Evolutionary conservation across 345 rosid species (phyloP), one percentile per base, ranked within the genome.

Genomic region (Raphanus sativus): DNA sequence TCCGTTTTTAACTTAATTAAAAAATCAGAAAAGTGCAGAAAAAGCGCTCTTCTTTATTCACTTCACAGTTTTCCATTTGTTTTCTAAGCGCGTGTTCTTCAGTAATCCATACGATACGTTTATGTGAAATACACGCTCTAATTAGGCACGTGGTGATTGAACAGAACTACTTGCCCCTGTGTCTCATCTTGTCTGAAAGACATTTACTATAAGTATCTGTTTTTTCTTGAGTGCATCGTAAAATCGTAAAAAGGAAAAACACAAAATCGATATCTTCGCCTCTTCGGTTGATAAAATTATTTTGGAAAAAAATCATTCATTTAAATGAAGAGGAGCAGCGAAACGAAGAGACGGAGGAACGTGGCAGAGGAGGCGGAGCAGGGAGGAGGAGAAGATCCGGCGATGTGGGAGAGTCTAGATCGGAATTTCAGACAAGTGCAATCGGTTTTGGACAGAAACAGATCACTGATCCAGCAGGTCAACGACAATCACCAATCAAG

Each of bases 401-500:
- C 82, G 84, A 87, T 85, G 61, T 91, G 97, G 96, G 80, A 78
- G 8, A 68, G 79, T 2, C 79, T 91, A 62, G 83, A 81, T 86
- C 59, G 81, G 70, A 86, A 65, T 62, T 94, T 89, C 81, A 73
- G 81, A 58, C 84, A 86, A 69, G 98, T 89, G 10, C 97, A 94
- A 82, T 71, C 92, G n/a, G 92, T 91, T 63, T 75, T 94, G 40
- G 98, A 94, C 81, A 74, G 98, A 79, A 94, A 94, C 86, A 80
- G 97, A 56, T 81, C 61, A 11, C 74, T 94, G 85, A 94, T 90
- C 34, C 90, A 89, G 21, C 94, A 91, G 65, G 97, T 91, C 62
- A 90, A 94, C 85, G 94, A 91, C 56, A 94, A 94, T 65, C 98
- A 94, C 67, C 96, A 86, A 80, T 94, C 98, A 0, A 86, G 77